These are phyloP conservation scores for Phytopythium litorale DNA, from an alignment of 352 stramenopile genomes.

Conservation along the genomic window DNA sequence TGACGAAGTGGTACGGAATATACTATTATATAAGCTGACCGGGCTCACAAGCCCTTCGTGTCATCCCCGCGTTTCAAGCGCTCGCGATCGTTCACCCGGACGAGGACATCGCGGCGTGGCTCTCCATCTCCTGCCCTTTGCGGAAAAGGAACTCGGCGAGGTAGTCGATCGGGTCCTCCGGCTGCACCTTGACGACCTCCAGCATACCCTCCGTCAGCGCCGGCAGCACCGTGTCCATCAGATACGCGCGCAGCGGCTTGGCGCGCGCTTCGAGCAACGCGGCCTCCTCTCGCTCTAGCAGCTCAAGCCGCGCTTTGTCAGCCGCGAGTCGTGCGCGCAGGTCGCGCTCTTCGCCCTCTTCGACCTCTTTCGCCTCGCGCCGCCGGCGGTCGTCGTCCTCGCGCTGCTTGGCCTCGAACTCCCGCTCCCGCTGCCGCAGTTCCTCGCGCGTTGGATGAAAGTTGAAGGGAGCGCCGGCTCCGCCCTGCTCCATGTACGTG, in stretches of 20 bases:
- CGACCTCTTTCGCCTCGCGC: slow-evolving; percentile 38
- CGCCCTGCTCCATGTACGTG: slow-evolving; percentile 72
- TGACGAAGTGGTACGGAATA: neutral
- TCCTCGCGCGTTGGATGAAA: slow-evolving; percentile 82
- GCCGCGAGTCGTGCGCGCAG: slow-evolving; percentile 43
- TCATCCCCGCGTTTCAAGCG: neutral
- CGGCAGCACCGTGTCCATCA: slow-evolving; percentile 84
- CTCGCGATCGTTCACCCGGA: neutral
- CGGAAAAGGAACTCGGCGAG: slow-evolving; percentile 85
- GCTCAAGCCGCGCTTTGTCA: slow-evolving; percentile 59
- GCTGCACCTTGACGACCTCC: slow-evolving; percentile 85
- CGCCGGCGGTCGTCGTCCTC: slow-evolving; percentile 36
- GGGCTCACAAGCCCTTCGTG: neutral
- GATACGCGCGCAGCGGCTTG: slow-evolving; percentile 74
- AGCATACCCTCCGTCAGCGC: slow-evolving; percentile 83
- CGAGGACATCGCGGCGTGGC: slow-evolving; percentile 2
- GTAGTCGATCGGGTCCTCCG: slow-evolving; percentile 85
- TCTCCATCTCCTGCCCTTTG: slow-evolving; percentile 63
- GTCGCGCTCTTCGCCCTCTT: slow-evolving; percentile 42
- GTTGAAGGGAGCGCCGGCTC: slow-evolving; percentile 54
- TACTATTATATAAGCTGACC: slow-evolving; percentile 1
- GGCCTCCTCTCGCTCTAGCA: slow-evolving; percentile 74
- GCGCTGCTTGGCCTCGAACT: slow-evolving; percentile 39
- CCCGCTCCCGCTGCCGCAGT: slow-evolving; percentile 36
- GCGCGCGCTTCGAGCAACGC: slow-evolving; percentile 77